These are phyloP conservation scores for Xylariaceae sp. DNA, from an alignment of 2,329 filamentous ascomycete genomes.

Conservation along the genomic window DNA sequence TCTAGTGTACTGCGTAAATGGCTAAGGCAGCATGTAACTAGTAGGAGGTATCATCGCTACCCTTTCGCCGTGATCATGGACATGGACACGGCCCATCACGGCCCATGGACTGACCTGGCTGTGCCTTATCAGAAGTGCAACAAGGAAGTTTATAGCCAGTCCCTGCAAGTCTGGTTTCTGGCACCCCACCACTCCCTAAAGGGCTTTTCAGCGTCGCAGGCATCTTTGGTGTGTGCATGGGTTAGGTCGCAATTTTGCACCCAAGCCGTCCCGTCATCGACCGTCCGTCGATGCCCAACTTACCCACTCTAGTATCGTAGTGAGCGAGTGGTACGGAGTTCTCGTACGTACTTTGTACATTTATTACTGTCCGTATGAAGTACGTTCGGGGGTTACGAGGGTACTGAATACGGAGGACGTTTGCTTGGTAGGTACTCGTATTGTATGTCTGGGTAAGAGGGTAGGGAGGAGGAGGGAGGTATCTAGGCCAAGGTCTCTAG, in stretches of 20 bases:
- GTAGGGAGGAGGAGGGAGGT: too few relatives aligned
- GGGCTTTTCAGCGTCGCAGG: constrained; percentile 25
- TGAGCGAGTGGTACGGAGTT: too few relatives aligned
- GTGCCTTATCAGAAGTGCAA: constrained; percentile 23
- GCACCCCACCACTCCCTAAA: constrained; percentile 24
- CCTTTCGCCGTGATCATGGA: constrained; percentile 16
- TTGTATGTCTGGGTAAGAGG: too few relatives aligned
- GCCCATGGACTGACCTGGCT: constrained; percentile 24
- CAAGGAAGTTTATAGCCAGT: constrained; percentile 20
- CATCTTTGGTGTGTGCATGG: constrained; percentile 18
- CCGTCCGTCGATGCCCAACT: constrained; percentile 29
- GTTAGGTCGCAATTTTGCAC: constrained; percentile 30
- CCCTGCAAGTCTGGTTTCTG: constrained; percentile 19
- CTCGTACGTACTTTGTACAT: too few relatives aligned
- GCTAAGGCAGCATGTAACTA: constrained; percentile 14
- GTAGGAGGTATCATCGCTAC: constrained; percentile 5
- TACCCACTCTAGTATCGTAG: constrained; percentile 9
- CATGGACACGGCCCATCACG: too few relatives aligned
- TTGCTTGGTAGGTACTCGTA: too few relatives aligned
- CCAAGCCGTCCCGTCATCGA: constrained; percentile 10
- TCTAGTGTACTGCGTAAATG: constrained; percentile 7
- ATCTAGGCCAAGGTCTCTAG: background rate
- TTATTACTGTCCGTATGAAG: background rate
- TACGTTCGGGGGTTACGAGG: background rate
- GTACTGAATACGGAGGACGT: background rate